Conservation (phyloP, 768 basidiomycete genomes). For the Kwoniella bestiolae region DNA sequence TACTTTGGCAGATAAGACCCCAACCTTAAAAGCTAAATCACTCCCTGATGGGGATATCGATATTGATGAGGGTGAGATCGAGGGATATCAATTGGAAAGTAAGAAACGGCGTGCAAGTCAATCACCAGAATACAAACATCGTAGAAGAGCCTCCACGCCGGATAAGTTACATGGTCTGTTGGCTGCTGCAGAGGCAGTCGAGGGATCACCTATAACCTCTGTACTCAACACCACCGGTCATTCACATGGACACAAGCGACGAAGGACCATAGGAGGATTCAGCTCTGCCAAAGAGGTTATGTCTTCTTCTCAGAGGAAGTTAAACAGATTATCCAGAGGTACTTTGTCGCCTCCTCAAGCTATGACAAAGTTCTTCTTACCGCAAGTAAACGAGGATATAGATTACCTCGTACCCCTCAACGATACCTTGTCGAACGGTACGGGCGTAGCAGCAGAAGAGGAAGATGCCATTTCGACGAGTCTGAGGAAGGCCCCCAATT, state of each 20-base stretch:
- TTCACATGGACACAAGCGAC: slow-evolving; percentile 34
- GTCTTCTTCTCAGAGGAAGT: slow-evolving; percentile 9
- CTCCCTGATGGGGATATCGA: slow-evolving; percentile 23
- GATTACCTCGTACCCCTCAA: slow-evolving; percentile 35
- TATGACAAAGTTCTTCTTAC: slow-evolving; percentile 14
- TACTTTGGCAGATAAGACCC: slow-evolving; percentile 47
- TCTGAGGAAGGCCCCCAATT: slow-evolving; percentile 14
- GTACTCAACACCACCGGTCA: slow-evolving; percentile 15
- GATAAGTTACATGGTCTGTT: slow-evolving; percentile 46
- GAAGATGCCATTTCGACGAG: slow-evolving; percentile 27
- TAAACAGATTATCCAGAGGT: slow-evolving; percentile 16
- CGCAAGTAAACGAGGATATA: slow-evolving; percentile 21
- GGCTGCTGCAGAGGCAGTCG: slow-evolving; percentile 48
- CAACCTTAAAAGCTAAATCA: slow-evolving; percentile 29
- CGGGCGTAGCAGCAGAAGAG: slow-evolving; percentile 5
- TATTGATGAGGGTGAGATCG: not conserved
- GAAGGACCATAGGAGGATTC: slow-evolving; percentile 45
- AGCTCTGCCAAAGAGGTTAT: slow-evolving; percentile 35
- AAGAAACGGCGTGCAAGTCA: slow-evolving; percentile 36
- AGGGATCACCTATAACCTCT: slow-evolving; percentile 40
- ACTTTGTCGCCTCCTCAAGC: slow-evolving; percentile 25
- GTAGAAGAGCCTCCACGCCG: slow-evolving; percentile 32
- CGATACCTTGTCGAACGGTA: slow-evolving; percentile 21
- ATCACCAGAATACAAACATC: slow-evolving; percentile 28
- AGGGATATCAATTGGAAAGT: not conserved